Conservation (phyloP, 345 rosid genomes). For the Triadica sebifera region DNA sequence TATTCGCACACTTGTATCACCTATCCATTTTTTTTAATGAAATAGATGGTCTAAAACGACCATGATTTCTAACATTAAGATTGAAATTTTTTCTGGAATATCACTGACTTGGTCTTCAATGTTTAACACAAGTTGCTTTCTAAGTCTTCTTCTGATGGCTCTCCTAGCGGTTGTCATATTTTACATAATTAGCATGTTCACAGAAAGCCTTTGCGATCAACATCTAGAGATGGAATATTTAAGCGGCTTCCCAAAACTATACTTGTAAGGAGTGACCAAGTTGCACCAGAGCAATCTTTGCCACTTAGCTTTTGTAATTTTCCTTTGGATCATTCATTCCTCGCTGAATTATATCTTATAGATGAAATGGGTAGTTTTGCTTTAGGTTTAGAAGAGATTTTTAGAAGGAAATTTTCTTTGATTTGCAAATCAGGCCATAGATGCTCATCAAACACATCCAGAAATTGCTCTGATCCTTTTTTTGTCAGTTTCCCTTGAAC, state of each 20-base stretch:
- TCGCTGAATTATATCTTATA: not conserved
- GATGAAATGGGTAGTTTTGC: not conserved
- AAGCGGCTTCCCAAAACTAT: constrained; percentile 3
- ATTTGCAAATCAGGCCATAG: not conserved
- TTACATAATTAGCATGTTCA: not conserved
- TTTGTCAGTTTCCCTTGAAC: not conserved
- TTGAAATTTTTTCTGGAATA: not conserved
- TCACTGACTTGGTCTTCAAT: constrained; percentile 7
- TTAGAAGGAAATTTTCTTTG: not conserved
- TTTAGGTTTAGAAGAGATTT: not conserved
- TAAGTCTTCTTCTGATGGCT: not conserved
- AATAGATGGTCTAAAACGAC: not conserved
- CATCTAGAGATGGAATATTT: constrained; percentile 10
- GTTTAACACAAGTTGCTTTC: not conserved
- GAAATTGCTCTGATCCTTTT: not conserved
- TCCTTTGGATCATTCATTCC: not conserved
- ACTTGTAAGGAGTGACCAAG: not conserved
- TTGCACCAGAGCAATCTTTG: not conserved
- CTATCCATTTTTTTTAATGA: not conserved
- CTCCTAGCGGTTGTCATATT: not conserved
- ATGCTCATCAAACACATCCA: not conserved
- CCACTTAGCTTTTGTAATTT: constrained; percentile 1
- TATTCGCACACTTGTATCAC: not conserved
- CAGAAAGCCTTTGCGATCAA: not conserved
- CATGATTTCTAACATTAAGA: not conserved